Conservation (phyloP, 768 basidiomycete species). For the Lactifluus piperatus region DNA sequence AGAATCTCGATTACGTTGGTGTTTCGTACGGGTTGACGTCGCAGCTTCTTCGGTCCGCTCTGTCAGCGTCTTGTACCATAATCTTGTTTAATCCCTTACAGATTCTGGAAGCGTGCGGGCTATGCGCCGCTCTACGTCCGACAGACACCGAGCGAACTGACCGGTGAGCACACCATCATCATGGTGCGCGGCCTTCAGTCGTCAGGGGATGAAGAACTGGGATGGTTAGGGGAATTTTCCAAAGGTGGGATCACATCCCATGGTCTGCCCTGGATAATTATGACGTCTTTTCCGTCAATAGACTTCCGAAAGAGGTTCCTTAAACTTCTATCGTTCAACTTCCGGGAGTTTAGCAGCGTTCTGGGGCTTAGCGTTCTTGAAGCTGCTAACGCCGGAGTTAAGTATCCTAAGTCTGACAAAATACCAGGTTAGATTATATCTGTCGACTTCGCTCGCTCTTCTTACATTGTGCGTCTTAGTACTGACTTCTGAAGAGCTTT, state of each 20-base stretch:
- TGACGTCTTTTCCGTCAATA: conserved; percentile 25
- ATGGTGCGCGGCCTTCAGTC: conserved; percentile 86
- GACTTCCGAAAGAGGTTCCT: conserved; percentile 93
- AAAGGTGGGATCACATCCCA: conserved; percentile 42
- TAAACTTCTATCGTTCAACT: conserved; percentile 84
- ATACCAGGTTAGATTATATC: conserved; percentile 29
- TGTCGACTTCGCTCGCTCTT: background rate
- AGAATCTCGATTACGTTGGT: conserved; percentile 86
- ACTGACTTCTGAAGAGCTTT: conserved; percentile 42
- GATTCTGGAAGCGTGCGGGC: conserved; percentile 95
- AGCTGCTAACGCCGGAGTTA: conserved; percentile 60
- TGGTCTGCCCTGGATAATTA: background rate
- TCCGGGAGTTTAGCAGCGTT: conserved; percentile 87
- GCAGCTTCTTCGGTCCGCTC: conserved; percentile 58
- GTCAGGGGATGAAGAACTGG: conserved; percentile 49
- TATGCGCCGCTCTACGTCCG: conserved; percentile 89
- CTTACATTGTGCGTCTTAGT: conserved; percentile 35
- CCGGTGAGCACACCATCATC: conserved; percentile 93
- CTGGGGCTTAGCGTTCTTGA: conserved; percentile 85
- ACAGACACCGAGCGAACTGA: conserved; percentile 90
- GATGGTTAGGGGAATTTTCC: conserved; percentile 86
- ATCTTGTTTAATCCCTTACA: conserved; percentile 17
- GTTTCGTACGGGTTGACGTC: conserved; percentile 94
- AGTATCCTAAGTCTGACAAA: conserved; percentile 34
- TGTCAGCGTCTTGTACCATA: background rate